Evolutionary conservation across 768 basidiomycete genomes (phyloP).

Genomic region (Sarcodon aspratus): DNA sequence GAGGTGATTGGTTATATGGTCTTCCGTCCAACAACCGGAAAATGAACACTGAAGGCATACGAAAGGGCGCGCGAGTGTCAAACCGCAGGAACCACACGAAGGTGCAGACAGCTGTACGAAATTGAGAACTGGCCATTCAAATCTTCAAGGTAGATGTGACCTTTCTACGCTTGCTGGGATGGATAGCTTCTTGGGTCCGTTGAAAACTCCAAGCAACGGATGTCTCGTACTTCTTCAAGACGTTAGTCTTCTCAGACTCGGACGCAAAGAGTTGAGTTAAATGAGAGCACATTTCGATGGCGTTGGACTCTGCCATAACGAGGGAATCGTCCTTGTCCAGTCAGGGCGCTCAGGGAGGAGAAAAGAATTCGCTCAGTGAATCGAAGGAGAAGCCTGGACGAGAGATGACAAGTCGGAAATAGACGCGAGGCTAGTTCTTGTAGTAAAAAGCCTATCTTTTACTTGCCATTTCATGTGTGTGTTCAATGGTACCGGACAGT

Average conservation of each 20-base stretch:
- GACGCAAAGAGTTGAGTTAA: too few species aligned
- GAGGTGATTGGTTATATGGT: conserved; percentile 50
- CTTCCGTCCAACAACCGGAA: conserved; percentile 56
- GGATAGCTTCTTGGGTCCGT: conserved; percentile 31
- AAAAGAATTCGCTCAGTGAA: not conserved
- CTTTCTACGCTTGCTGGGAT: conserved; percentile 54
- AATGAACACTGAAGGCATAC: conserved; percentile 65
- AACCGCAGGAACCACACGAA: conserved; percentile 47
- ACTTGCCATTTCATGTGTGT: too few species aligned
- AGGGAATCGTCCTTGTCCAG: not conserved
- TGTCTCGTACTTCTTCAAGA: conserved; percentile 40
- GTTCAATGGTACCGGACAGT: too few species aligned
- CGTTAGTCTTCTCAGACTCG: conserved; percentile 6
- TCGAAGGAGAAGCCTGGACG: not conserved
- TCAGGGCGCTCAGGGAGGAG: conserved; percentile 1
- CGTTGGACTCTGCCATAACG: too few species aligned
- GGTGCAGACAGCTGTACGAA: conserved; percentile 40
- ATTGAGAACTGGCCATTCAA: too few species aligned
- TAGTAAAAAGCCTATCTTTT: too few species aligned
- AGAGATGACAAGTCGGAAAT: too few species aligned
- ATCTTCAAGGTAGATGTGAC: conserved; percentile 22
- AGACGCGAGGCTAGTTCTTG: too few species aligned
- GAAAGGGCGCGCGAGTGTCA: conserved; percentile 50
- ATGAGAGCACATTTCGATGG: too few species aligned
- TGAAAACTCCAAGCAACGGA: conserved; percentile 45